phyloP scores from a whole-genome alignment of 352 stramenopile genomes.

The Plasmopara halstedii region DNA sequence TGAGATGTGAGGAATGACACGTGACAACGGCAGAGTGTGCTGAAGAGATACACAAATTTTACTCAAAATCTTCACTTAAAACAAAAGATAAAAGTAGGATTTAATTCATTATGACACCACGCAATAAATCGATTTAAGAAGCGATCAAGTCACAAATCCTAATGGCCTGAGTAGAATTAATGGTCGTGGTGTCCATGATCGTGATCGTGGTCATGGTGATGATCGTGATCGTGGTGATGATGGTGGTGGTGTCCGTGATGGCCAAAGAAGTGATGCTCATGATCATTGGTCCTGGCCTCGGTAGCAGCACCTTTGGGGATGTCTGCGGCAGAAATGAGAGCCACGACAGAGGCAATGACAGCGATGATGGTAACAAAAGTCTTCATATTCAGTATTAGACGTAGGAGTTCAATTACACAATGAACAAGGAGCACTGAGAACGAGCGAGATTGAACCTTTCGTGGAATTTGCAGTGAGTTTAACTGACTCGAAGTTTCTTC shows the following conservation, averaged over 20 bases:
- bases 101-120: constrained; percentile 2
- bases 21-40: background rate
- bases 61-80: too few species aligned
- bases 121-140: background rate
- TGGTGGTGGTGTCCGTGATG: background rate
- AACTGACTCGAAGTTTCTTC: background rate
- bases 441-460: background rate
- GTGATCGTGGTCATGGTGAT: background rate
- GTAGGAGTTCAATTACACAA: constrained; percentile 3
- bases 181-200: background rate
- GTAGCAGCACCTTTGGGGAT: background rate
- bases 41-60: too few species aligned
- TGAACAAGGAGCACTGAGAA: constrained; percentile 1
- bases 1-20: constrained; percentile 15
- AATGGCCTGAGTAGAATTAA: background rate
- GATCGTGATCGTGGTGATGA: too few species aligned
- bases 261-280: constrained; percentile 3
- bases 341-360: constrained; percentile 6
- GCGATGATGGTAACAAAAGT: constrained; percentile 7
- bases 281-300: background rate
- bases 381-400: constrained; percentile 10
- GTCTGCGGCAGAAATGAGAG: constrained; percentile 2
- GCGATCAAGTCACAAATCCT: background rate
- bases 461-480: background rate
- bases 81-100: too few species aligned